phyloP scores from a whole-genome alignment of 495 filamentous ascomycete genomes.

The Bombardia bombarda region DNA sequence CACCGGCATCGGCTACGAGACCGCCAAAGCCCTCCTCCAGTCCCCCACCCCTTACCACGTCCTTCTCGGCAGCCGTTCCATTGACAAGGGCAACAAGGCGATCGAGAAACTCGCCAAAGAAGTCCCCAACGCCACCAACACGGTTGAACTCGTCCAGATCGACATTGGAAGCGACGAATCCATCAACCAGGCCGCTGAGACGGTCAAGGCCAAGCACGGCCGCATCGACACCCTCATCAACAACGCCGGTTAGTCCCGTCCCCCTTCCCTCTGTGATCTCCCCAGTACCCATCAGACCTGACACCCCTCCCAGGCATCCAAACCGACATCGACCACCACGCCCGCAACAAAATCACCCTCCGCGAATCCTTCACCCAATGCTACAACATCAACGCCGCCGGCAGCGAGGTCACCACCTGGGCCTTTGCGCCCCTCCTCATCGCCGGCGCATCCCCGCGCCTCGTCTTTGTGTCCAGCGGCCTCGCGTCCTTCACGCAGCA shows the following conservation, averaged over 20 bases:
- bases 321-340: background rate
- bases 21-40: conserved; percentile 34
- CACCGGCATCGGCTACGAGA: conserved; percentile 44
- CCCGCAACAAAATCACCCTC: conserved; percentile 14
- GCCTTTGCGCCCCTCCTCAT: conserved; percentile 43
- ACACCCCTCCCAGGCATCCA: background rate
- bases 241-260: conserved; percentile 33
- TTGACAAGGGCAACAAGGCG: conserved; percentile 38
- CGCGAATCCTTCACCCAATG: conserved; percentile 37
- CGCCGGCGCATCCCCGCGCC: conserved; percentile 34
- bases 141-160: conserved; percentile 31
- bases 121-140: conserved; percentile 27
- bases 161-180: conserved; percentile 43
- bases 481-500: conserved; percentile 18
- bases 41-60: conserved; percentile 38
- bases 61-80: conserved; percentile 36
- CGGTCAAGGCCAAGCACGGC: conserved; percentile 25
- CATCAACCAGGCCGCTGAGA: conserved; percentile 29
- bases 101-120: conserved; percentile 23
- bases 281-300: too few species aligned
- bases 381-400: conserved; percentile 42
- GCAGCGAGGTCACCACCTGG: conserved; percentile 39
- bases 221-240: conserved; percentile 42
- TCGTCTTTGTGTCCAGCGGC: conserved; percentile 36
- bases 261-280: background rate